These are phyloP conservation scores for Aureobasidium sp. DNA, from an alignment of 2,329 filamentous ascomycete genomes.

Conservation along the genomic window DNA sequence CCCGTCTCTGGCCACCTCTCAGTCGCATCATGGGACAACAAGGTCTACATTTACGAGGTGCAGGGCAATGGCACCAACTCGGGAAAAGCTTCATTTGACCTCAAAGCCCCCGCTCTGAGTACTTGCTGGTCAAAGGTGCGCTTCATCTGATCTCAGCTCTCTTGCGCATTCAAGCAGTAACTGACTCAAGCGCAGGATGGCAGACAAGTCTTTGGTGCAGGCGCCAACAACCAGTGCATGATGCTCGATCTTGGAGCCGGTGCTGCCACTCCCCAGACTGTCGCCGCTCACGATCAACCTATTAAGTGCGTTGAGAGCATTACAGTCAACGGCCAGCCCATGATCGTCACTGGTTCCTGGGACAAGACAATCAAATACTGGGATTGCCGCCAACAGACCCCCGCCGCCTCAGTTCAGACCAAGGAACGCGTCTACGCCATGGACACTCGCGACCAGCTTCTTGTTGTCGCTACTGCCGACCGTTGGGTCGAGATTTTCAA, in stretches of 20 bases:
- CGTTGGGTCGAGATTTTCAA: slow-evolving; percentile 95
- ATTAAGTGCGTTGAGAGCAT: slow-evolving; percentile 68
- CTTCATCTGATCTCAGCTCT: background rate
- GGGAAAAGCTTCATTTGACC: slow-evolving; percentile 79
- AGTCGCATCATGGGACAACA: slow-evolving; percentile 94
- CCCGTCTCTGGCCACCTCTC: slow-evolving; percentile 72
- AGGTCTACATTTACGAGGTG: slow-evolving; percentile 94
- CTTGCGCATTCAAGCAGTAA: background rate
- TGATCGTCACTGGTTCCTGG: slow-evolving; percentile 89
- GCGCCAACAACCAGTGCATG: slow-evolving; percentile 84
- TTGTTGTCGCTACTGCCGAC: slow-evolving; percentile 89
- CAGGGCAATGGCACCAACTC: slow-evolving; percentile 67
- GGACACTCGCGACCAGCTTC: slow-evolving; percentile 76
- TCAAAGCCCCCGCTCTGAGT: slow-evolving; percentile 76
- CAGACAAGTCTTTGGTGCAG: slow-evolving; percentile 76
- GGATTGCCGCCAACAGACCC: slow-evolving; percentile 63
- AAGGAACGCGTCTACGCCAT: slow-evolving; percentile 84
- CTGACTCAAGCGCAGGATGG: slow-evolving; percentile 59
- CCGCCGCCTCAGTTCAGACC: slow-evolving; percentile 58
- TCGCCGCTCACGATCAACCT: slow-evolving; percentile 78
- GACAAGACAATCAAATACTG: slow-evolving; percentile 88
- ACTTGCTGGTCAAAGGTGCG: slow-evolving; percentile 80
- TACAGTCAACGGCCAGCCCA: slow-evolving; percentile 56
- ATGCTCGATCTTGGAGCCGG: slow-evolving; percentile 72
- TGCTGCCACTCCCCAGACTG: slow-evolving; percentile 47